These are phyloP conservation scores for Eucalyptus sp. DNA, from an alignment of 345 rosid species.

Conservation along the genomic window DNA sequence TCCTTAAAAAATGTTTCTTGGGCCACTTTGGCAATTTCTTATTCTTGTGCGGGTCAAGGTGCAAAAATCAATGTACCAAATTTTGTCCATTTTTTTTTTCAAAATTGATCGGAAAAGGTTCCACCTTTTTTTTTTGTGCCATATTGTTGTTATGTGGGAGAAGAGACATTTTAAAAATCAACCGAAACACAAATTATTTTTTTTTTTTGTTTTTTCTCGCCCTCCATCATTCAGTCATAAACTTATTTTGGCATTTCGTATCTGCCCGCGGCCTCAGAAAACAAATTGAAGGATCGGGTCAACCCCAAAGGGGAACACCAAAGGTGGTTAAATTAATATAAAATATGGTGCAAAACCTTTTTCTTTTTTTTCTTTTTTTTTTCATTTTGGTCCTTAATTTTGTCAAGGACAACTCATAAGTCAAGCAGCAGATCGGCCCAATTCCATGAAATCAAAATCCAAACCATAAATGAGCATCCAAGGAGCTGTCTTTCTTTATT, in stretches of 20 bases:
- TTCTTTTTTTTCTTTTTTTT: background rate
- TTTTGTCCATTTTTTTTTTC: background rate
- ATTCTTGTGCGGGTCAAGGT: background rate
- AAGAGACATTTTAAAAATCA: background rate
- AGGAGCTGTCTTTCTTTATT: background rate
- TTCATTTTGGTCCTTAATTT: background rate
- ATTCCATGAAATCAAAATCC: background rate
- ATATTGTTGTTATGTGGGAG: background rate
- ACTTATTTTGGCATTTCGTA: background rate
- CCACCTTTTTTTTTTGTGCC: background rate
- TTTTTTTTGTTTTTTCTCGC: background rate
- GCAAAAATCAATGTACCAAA: background rate
- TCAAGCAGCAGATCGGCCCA: background rate
- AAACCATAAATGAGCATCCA: background rate
- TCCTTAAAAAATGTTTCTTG: background rate
- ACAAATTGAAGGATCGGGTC: background rate
- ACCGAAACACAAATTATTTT: background rate
- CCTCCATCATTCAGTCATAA: background rate
- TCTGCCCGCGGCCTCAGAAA: background rate
- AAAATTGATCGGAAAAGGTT: background rate
- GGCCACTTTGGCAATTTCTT: background rate
- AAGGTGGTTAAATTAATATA: background rate
- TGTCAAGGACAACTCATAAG: background rate
- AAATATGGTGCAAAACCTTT: background rate
- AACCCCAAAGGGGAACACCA: background rate